Percentiles rank a stretch among this genome's conserved stretches.
Evolutionary conservation across 495 filamentous ascomycete genomes (phyloP).

Genomic region (Hypoxylon subgilvum): DNA sequence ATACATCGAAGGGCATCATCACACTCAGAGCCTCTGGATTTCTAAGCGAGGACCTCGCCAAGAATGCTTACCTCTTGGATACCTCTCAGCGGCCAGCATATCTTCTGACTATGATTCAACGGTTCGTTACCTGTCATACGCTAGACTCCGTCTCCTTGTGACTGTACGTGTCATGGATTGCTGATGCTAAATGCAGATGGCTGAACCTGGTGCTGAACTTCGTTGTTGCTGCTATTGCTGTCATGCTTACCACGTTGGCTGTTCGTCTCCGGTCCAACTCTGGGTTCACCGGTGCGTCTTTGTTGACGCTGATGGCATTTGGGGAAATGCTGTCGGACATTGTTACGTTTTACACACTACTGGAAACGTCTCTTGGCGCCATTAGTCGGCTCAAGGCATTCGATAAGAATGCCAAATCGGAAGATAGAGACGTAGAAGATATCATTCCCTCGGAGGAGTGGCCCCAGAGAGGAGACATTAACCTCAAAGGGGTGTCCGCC

Average conservation of each 20-base stretch:
- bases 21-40: conserved; percentile 63
- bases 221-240: conserved; percentile 55
- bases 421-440: conserved; percentile 49
- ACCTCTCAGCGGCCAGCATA: conserved; percentile 64
- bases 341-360: conserved; percentile 39
- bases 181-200: conserved; percentile 43
- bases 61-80: conserved; percentile 57
- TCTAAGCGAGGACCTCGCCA: conserved; percentile 50
- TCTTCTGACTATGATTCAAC: conserved; percentile 62
- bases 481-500: conserved; percentile 39
- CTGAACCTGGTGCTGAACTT: conserved; percentile 58
- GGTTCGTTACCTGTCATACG: conserved; percentile 15
- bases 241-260: conserved; percentile 55
- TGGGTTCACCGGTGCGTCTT: conserved; percentile 62
- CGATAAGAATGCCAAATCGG: conserved; percentile 39
- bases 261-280: conserved; percentile 51
- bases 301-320: conserved; percentile 39
- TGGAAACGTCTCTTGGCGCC: conserved; percentile 60
- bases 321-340: conserved; percentile 17
- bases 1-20: conserved; percentile 54
- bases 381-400: conserved; percentile 59
- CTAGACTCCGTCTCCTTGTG: too few relatives aligned
- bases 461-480: conserved; percentile 36
- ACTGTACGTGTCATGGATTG: not conserved
- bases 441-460: conserved; percentile 37